Base-by-base conservation (phyloP, 257 asterid genomes). In the Hygrophila difformis region DNA sequence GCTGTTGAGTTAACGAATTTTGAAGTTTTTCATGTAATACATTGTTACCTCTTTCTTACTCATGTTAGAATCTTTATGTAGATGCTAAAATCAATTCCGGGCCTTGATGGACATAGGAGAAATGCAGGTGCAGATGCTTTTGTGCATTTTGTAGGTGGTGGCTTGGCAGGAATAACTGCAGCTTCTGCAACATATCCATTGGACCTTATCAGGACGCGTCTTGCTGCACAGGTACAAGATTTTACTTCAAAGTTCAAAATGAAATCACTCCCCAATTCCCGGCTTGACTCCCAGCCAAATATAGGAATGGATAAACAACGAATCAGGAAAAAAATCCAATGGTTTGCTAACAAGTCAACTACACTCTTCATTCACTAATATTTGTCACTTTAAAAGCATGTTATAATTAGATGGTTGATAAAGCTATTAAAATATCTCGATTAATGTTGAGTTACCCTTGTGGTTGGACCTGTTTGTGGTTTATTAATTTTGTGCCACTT, bases 181-280 rank as follows among this genome's bases (percentile, higher is more conserved):
- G n/a, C n/a, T n/a, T n/a, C n/a, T n/a, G n/a, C n/a, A n/a, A n/a
- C n/a, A n/a, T n/a, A n/a, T n/a, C n/a, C n/a, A n/a, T n/a, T n/a
- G n/a, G n/a, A n/a, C n/a, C 92, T 83, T 47, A 81, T 83, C 39
- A 73, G 94, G 58, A 83, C 92, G 21, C 62, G 92, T 28, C 85
- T 79, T 38, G 87, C 94, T 0, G 94, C 92, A 20, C 92, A 79
- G 85, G 94, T 83, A 59, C 45, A 46, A 26, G 18, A 9, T 17
- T 38, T 10, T 23, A 15, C 24, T 52, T 12, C 35, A 22, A 51
- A 18, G 4, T n/a, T n/a, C n/a, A n/a, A n/a, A n/a, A n/a, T n/a
- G n/a, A n/a, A n/a, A n/a, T n/a, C n/a, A n/a, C n/a, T n/a, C n/a
- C n/a, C n/a, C n/a, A n/a, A n/a, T n/a, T n/a, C n/a, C n/a, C n/a